A percentile compares a stretch with the other conserved stretches of the same genome.
These are phyloP conservation scores for Pueraria montana DNA, from an alignment of 306 rosid species.

Conservation along the genomic window DNA sequence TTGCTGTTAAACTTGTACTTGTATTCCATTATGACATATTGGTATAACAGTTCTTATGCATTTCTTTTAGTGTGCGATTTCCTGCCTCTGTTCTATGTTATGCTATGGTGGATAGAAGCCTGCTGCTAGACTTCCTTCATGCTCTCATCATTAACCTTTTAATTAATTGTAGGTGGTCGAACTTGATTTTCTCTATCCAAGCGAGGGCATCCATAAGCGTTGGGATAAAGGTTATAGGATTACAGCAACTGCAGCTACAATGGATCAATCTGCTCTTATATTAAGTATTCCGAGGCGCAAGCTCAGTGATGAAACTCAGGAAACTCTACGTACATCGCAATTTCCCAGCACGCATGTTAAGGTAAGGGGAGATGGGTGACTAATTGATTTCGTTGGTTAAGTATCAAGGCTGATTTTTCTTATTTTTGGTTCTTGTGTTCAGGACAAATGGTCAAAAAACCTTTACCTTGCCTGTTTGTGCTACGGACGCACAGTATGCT, in stretches of 20 bases:
- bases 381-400: slow-evolving; percentile 24
- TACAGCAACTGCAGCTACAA: slow-evolving; percentile 94
- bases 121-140: neutral
- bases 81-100: neutral
- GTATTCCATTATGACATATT: neutral
- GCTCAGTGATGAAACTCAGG: slow-evolving; percentile 94
- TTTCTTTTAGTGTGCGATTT: neutral
- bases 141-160: neutral
- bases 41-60: neutral
- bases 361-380: slow-evolving; percentile 56
- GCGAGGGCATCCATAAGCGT: slow-evolving; percentile 96
- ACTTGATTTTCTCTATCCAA: slow-evolving; percentile 97
- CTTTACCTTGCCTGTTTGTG: slow-evolving; percentile 86
- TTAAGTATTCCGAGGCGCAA: slow-evolving; percentile 90
- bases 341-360: slow-evolving; percentile 97
- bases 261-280: slow-evolving; percentile 95
- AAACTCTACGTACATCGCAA: slow-evolving; percentile 94
- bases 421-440: slow-evolving; percentile 45
- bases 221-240: slow-evolving; percentile 95
- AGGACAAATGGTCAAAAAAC: slow-evolving; percentile 97
- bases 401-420: neutral
- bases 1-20: slow-evolving; percentile 33
- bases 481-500: slow-evolving; percentile 92
- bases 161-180: slow-evolving; percentile 76
- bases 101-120: neutral